Percentiles rank a stretch among this genome's conserved stretches.
phyloP scores from a whole-genome alignment of 331 rosid species.

The Phaseolus coccineus region DNA sequence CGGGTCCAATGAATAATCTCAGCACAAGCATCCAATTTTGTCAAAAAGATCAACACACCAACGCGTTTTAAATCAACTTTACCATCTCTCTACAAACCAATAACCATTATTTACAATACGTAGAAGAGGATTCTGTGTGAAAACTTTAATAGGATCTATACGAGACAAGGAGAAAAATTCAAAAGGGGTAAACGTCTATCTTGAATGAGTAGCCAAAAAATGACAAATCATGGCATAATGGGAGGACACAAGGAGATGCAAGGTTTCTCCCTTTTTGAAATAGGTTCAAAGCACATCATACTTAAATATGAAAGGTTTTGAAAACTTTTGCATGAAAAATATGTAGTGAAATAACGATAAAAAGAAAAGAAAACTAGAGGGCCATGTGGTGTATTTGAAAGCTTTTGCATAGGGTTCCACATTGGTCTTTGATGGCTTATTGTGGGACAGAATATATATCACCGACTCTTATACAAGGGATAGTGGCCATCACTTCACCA shows the following conservation, averaged over 20 bases:
- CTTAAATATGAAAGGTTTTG: conserved; percentile 14
- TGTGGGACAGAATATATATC: conserved; percentile 64
- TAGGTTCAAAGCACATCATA: conserved; percentile 4
- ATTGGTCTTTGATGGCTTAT: conserved; percentile 54
- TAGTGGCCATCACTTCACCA: conserved; percentile 24
- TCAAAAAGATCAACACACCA: conserved; percentile 50
- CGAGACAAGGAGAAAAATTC: conserved; percentile 38
- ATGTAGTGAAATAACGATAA: background rate
- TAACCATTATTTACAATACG: background rate
- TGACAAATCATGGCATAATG: conserved; percentile 60
- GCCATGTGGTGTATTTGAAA: conserved; percentile 19
- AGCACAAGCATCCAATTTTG: conserved; percentile 54
- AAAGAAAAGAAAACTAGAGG: conserved; percentile 1
- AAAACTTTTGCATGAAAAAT: conserved; percentile 28
- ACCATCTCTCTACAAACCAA: background rate
- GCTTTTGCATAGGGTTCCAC: conserved; percentile 69
- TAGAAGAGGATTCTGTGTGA: background rate
- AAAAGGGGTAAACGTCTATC: conserved; percentile 40
- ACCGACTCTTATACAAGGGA: conserved; percentile 50
- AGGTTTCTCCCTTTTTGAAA: conserved; percentile 46
- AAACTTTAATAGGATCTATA: background rate
- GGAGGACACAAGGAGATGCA: conserved; percentile 44
- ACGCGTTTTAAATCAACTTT: conserved; percentile 4
- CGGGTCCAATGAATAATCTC: conserved; percentile 31
- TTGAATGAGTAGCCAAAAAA: conserved; percentile 51